A percentile compares a stretch with the other conserved stretches of the same genome.
Evolutionary conservation across 75 land plant species (phyloP).

Genomic region (Azolla pinnata): DNA sequence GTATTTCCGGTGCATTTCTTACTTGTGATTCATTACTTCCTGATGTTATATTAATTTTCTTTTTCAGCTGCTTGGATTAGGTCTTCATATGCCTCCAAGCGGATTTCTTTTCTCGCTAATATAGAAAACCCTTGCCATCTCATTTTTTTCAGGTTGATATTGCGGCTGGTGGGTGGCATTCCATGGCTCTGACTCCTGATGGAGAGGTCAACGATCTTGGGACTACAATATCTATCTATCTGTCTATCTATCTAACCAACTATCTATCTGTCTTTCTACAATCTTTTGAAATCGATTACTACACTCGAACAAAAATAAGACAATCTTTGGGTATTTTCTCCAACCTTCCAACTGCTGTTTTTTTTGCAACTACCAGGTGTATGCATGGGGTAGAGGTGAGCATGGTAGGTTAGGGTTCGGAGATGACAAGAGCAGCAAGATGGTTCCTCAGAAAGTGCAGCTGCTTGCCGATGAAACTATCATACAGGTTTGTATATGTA

Average conservation of each 20-base stretch:
- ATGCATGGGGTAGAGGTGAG: conserved; percentile 98
- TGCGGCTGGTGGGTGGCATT: conserved; percentile 99
- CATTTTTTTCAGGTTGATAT: conserved; percentile 58
- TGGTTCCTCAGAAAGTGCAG: conserved; percentile 82
- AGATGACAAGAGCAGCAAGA: conserved; percentile 97
- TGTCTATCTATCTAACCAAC: too few species aligned
- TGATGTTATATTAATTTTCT: too few species aligned
- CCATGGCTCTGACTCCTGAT: conserved; percentile 72
- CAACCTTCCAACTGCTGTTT: too few species aligned
- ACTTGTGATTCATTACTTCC: too few species aligned
- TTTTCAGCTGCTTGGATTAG: too few species aligned
- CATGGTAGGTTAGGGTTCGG: conserved; percentile 98
- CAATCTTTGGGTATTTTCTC: too few species aligned
- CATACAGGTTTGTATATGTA: conserved; percentile 52
- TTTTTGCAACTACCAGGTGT: conserved; percentile 42
- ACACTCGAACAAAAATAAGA: too few species aligned
- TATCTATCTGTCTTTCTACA: too few species aligned
- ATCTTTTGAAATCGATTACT: too few species aligned
- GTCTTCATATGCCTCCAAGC: conserved; percentile 3
- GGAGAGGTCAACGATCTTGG: conserved; percentile 46
- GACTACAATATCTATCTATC: background rate
- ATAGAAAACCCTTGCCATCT: background rate
- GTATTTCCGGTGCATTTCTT: too few species aligned
- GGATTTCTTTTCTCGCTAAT: background rate
- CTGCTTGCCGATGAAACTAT: conserved; percentile 59